These are phyloP conservation scores for Neofusicoccum sp. DNA, from an alignment of 2,329 filamentous ascomycete species.

Conservation along the genomic window DNA sequence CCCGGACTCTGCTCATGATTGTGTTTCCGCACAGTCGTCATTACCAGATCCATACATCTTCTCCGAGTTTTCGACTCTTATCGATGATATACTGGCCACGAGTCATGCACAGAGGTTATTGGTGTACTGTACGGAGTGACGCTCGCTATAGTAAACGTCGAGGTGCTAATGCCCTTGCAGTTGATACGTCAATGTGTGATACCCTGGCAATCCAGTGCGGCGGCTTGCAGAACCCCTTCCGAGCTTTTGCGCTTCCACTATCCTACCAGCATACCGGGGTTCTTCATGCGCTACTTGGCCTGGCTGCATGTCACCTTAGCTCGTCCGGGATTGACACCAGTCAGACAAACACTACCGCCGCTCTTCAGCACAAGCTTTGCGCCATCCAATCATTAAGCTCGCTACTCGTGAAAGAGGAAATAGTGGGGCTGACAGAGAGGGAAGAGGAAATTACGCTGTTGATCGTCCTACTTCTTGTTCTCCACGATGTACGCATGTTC, in stretches of 20 bases:
- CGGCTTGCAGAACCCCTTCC: slow-evolving; percentile 22
- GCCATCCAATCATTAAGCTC: slow-evolving; percentile 25
- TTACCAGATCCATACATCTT: background rate
- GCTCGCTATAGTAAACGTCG: too few species aligned
- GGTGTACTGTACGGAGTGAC: background rate
- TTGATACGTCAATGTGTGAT: slow-evolving; percentile 23
- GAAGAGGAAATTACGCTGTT: slow-evolving; percentile 26
- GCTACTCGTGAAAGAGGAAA: slow-evolving; percentile 26
- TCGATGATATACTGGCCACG: slow-evolving; percentile 1
- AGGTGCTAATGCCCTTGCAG: slow-evolving; percentile 8
- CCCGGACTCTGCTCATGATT: too few species aligned
- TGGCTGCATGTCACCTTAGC: slow-evolving; percentile 25
- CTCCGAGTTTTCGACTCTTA: background rate
- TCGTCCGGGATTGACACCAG: slow-evolving; percentile 11
- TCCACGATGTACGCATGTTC: slow-evolving; percentile 24
- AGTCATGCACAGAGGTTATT: slow-evolving; percentile 20
- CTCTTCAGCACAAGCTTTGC: slow-evolving; percentile 23
- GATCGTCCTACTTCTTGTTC: slow-evolving; percentile 24
- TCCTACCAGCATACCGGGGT: slow-evolving; percentile 22
- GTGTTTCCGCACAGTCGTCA: too few species aligned
- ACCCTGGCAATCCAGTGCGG: slow-evolving; percentile 15
- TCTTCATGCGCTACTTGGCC: slow-evolving; percentile 23
- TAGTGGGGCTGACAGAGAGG: slow-evolving; percentile 18
- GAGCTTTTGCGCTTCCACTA: slow-evolving; percentile 24
- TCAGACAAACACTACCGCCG: slow-evolving; percentile 18